Evolutionary conservation across 2,329 filamentous ascomycete genomes (phyloP), one percentile per base, ranked within the genome.

Genomic region (Colletotrichum plurivorum): DNA sequence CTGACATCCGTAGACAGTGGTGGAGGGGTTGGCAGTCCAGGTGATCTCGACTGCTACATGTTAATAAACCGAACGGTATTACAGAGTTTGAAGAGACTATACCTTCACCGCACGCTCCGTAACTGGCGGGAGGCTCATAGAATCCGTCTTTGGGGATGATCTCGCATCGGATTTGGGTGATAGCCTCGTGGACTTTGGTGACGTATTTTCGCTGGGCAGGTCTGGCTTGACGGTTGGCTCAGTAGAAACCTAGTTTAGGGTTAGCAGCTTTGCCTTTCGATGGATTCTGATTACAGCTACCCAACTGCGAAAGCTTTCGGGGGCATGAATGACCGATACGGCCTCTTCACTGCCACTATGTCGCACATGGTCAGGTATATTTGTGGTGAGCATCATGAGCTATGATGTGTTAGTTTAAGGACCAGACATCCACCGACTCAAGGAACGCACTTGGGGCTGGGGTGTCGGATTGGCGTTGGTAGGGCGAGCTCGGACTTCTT

Each of bases 261-360:
- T 77, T 65, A 79, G 78, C 31, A 36, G 31, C 31, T 36, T 36
- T 36, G 31, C 10, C 31, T 10, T 71, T 46, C 15, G 3, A 48
- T 7, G 6, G 10, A 1, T 4, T 6, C 45, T 16, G 16, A 9
- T 18, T n/a, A 12, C 53, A 49, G 78, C 88, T 79, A 96, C 93
- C 88, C 96, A 97, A 73, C 89, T 89, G 64, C 89, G 88, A 79
- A 96, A 98, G 71, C 92, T 93, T 72, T 94, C 87, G 0, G 95
- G 94, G 16, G 93, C 94, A 84, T 97, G 95, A 73, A 98, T 97
- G 63, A 97, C 95, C 1, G 95, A 98, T 61, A 94, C 88, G 25
- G 94, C 92, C 73, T 95, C 94, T 73, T 97, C 94, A 70, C 90
- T 90, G 25, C 87, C 87, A 61, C 83, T 82, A 59, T 86, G 85